Conservation (phyloP, 805 yeast genomes). For the Lipomyces orientalis region DNA sequence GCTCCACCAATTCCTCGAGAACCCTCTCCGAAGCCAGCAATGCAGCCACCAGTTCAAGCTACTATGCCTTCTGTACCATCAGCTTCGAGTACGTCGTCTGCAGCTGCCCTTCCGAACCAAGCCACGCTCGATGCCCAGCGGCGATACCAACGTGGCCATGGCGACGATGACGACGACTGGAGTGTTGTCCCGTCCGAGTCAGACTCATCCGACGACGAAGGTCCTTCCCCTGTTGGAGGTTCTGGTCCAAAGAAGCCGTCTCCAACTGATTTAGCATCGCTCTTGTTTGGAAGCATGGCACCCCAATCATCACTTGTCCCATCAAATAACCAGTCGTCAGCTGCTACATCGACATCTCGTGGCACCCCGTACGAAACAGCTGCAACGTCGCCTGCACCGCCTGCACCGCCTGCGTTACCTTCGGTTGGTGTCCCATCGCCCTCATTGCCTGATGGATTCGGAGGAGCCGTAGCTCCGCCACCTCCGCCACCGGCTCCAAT, state of each 20-base stretch:
- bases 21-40: constrained; percentile 1
- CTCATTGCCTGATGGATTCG: constrained; percentile 45
- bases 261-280: constrained; percentile 49
- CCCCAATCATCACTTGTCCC: constrained; percentile 33
- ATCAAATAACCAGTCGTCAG: constrained; percentile 37
- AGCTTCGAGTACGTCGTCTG: constrained; percentile 14
- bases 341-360: constrained; percentile 43
- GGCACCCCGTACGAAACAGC: constrained; percentile 47
- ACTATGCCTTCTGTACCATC: constrained; percentile 19
- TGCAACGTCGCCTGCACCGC: constrained; percentile 41
- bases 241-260: constrained; percentile 47
- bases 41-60: constrained; percentile 7
- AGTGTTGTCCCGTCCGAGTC: constrained; percentile 42
- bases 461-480: constrained; percentile 48
- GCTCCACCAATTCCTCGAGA: not conserved
- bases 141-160: constrained; percentile 44
- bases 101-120: constrained; percentile 30
- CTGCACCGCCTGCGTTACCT: constrained; percentile 24
- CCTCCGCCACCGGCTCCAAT: constrained; percentile 50
- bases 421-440: constrained; percentile 39
- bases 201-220: constrained; percentile 44
- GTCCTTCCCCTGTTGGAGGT: constrained; percentile 41
- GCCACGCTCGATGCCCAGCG: constrained; percentile 44
- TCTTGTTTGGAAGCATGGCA: constrained; percentile 52
- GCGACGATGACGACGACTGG: constrained; percentile 46